Evolutionary conservation across 441 rosid species (phyloP).

Genomic region (Pelargonium australe): DNA sequence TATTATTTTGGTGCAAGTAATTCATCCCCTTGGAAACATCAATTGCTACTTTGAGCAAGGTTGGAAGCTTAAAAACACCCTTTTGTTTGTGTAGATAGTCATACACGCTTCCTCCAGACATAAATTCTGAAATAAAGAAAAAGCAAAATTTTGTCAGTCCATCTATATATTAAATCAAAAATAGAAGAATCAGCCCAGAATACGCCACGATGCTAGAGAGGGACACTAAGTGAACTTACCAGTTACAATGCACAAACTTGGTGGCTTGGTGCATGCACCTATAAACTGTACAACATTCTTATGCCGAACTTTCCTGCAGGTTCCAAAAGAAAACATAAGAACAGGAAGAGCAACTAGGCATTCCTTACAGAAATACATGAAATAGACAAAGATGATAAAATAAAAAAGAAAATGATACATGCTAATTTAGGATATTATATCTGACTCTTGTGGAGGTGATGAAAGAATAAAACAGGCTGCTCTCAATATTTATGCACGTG

Average conservation of each 20-base stretch:
- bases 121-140: constrained; percentile 41
- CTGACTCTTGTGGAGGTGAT: too few relatives aligned
- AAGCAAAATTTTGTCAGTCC: neutral
- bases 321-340: constrained; percentile 17
- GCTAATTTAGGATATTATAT: too few relatives aligned
- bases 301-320: constrained; percentile 64
- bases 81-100: constrained; percentile 66
- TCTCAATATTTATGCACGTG: too few relatives aligned
- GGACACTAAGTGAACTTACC: constrained; percentile 30
- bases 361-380: constrained; percentile 7
- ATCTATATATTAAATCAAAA: neutral
- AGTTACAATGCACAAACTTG: constrained; percentile 59
- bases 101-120: constrained; percentile 75
- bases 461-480: too few relatives aligned
- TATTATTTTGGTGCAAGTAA: constrained; percentile 67
- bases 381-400: neutral
- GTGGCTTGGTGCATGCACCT: constrained; percentile 77
- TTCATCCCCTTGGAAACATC: constrained; percentile 76
- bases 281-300: constrained; percentile 70
- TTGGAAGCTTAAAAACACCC: constrained; percentile 63
- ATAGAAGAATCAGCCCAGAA: neutral
- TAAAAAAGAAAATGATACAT: neutral
- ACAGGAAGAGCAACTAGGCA: constrained; percentile 9
- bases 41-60: constrained; percentile 58
- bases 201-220: neutral